Base-by-base conservation (phyloP, 176 grass and related monocot species). In the Zoysia pacifica region DNA sequence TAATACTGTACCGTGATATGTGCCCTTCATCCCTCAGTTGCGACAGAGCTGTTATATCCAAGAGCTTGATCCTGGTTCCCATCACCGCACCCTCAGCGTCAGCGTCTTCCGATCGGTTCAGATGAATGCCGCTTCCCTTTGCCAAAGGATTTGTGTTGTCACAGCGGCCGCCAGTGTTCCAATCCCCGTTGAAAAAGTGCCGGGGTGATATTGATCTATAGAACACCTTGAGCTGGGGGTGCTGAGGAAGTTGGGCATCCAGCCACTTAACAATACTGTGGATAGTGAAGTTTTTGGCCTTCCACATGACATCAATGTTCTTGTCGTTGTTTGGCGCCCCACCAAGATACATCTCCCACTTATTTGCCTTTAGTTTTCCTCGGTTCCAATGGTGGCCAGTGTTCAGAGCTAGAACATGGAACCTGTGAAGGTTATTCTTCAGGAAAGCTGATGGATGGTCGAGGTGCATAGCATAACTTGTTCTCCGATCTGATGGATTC, bases 321-420 rank as follows among this genome's bases (percentile, higher is more conserved):
- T 38, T 91, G 72, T 91, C 69, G 49, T 84, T 88, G 74, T 93
- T 90, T 18, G 91, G 91, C 20, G 62, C 70, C 40, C 91, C 89
- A 73, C 59, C 81, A 51, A 97, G 53, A 70, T 91, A 91, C 89
- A 94, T 94, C 72, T 97, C 91, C 94, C 94, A 94, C 67, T 70
- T 90, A 20, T 97, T 97, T 15, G 86, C 84, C 63, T 68, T 97
- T 20, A 97, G 89, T 68, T 97, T 97, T 42, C 89, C 94, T 20
- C 91, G 79, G 74, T 97, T 97, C 94, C 94, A 97, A 68, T 97
- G 94, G 82, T 97, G 94, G 1, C 94, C 94, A 5, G 94, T 94
- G 71, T 97, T 97, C 51, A 97, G 89, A 82, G 94, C 82, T 65
- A 97, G 49, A 44, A 91, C 84, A 64, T 97, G 84, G 79, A 97